phyloP scores from a whole-genome alignment of 768 basidiomycete genomes.

The Cystofilobasidium capitatum region DNA sequence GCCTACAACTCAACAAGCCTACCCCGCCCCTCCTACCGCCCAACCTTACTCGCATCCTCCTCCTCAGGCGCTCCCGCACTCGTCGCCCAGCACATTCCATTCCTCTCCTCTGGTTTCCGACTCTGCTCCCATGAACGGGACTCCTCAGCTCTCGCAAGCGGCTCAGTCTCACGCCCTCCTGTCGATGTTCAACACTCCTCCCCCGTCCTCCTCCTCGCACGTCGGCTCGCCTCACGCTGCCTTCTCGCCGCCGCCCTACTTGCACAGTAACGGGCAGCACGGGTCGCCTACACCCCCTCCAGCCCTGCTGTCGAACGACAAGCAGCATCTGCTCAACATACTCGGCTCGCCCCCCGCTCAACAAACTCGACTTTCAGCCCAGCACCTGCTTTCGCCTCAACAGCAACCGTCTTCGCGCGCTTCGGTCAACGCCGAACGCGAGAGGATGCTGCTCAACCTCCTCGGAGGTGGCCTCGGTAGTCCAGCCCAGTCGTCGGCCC shows the following conservation, averaged over 20 bases:
- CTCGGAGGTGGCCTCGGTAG: no score
- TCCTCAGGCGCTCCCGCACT: not conserved
- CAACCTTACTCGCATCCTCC: not conserved
- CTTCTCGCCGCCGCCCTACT: not conserved
- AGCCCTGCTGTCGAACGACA: not conserved
- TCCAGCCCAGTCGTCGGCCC: no score
- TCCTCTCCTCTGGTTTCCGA: no score
- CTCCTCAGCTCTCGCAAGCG: not conserved
- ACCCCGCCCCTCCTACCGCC: not conserved
- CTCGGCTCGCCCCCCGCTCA: not conserved
- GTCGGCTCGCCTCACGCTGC: not conserved
- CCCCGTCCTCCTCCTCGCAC: not conserved
- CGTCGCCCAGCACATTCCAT: no score
- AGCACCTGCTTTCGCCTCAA: not conserved
- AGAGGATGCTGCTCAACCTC: no score
- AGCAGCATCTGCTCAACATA: not conserved
- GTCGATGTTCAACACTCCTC: not conserved
- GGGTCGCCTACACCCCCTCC: not conserved
- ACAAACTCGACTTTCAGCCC: not conserved
- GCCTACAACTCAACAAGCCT: not conserved
- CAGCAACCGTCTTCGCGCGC: not conserved
- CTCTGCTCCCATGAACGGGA: no score
- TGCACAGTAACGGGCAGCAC: no score
- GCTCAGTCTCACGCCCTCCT: not conserved
- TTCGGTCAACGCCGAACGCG: no score